Evolutionary conservation across 352 stramenopile genomes (phyloP), one percentile per base, ranked within the genome.

Genomic region (Globisporangium solare): DNA sequence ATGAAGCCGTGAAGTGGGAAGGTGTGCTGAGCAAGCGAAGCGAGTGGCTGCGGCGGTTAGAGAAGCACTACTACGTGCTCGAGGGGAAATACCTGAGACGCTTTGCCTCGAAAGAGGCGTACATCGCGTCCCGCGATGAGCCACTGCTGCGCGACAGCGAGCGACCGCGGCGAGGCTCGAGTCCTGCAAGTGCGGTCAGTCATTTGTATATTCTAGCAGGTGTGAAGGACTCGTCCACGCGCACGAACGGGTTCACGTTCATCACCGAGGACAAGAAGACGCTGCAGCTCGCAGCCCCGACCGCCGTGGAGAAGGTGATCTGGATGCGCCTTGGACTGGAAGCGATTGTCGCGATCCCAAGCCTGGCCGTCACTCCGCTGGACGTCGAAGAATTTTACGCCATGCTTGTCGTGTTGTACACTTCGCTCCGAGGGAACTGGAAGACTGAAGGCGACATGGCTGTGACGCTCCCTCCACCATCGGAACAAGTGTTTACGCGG

Each of bases 371-470:
- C 13, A 81, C 80, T 12, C 85, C 85, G 17, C 65, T 95, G 20
- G 85, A 95, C 37, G 91, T 95, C 66, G 85, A 95, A 51, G 85
- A 95, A 53, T 95, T 95, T 58, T 95, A 95, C 59, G 85, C 85
- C 0, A 93, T 95, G 85, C 68, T 95, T 18, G 84, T 95, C 8
- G 85, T 95, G 15, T 54, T 95, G 15, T 95, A 92, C 61, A 95
- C 85, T 0, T 79, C 85, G 2, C 59, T 89, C 53, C 79, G 76
- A 35, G 83, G 81, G 1, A 91, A 83, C 49, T 95, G 85, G 85
- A 71, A 81, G 37, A 95, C 82, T 0, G 83, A 92, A 43, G 85
- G 85, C 3, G 85, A 95, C 57, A 95, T 95, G 85, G 85, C 85
- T 6, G 85, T 95, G 56, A 95, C 85, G 21, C 67, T 95, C 11